A percentile compares a stretch with the other conserved stretches of the same genome.
Conservation (phyloP, 2,329 filamentous ascomycete species). For the Claviceps fusiformis region DNA sequence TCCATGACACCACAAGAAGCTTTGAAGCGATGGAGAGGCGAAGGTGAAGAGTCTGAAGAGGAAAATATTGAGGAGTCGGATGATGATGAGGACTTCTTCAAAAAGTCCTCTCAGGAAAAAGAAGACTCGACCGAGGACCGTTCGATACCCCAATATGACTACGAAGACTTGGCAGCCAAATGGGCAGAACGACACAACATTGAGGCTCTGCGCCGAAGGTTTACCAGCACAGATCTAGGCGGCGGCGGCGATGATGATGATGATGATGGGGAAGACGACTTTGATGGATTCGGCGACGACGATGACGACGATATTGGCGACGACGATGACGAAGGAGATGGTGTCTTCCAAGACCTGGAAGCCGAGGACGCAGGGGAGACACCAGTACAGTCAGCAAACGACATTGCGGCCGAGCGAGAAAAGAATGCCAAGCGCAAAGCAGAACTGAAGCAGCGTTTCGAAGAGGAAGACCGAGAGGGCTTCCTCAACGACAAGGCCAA, state of each 20-base stretch:
- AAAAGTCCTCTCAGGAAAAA: conserved; percentile 47
- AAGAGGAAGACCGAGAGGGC: conserved; percentile 95
- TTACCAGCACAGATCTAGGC: conserved; percentile 52
- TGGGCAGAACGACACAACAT: conserved; percentile 74
- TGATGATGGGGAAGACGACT: conserved; percentile 37
- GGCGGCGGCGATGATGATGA: conserved; percentile 11
- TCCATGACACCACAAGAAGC: conserved; percentile 63
- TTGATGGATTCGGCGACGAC: conserved; percentile 37
- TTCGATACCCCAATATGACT: conserved; percentile 65
- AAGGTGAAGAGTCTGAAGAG: conserved; percentile 39
- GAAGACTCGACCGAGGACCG: conserved; percentile 70
- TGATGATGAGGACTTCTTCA: conserved; percentile 51
- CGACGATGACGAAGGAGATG: conserved; percentile 62
- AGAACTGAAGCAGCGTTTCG: conserved; percentile 85
- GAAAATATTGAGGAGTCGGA: conserved; percentile 40
- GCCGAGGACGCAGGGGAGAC: conserved; percentile 22
- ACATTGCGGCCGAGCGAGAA: conserved; percentile 76
- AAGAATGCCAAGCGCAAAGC: conserved; percentile 87
- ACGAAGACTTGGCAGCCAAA: conserved; percentile 66
- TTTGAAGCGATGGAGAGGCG: conserved; percentile 66
- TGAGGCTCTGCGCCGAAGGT: conserved; percentile 58
- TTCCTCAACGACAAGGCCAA: conserved; percentile 81
- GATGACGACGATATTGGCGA: conserved; percentile 31
- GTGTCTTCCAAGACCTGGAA: conserved; percentile 76
- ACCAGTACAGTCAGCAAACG: conserved; percentile 28